These are phyloP conservation scores for Mollisia scopiformis DNA, from an alignment of 2,329 filamentous ascomycete species.

Conservation along the genomic window DNA sequence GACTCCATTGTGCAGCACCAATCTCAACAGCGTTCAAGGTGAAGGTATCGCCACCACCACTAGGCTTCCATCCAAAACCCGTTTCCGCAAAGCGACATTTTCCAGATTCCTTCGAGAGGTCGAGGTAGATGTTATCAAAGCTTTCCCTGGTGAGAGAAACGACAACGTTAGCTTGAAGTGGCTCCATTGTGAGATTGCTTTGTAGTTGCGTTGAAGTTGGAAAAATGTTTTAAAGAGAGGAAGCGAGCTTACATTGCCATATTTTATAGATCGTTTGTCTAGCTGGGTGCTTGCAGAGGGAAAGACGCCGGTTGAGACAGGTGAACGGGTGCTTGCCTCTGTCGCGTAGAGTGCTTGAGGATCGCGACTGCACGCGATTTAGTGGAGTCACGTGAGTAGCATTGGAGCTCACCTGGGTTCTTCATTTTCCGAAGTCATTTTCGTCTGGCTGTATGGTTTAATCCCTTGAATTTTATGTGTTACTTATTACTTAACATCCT, in stretches of 20 bases:
- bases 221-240: not conserved
- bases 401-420: no score
- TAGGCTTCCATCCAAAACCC: slow-evolving; percentile 93
- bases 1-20: slow-evolving; percentile 88
- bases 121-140: slow-evolving; percentile 96
- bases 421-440: no score
- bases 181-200: not conserved
- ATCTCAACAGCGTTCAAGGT: slow-evolving; percentile 90
- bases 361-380: not conserved
- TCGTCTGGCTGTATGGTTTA: no score
- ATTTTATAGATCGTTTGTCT: not conserved
- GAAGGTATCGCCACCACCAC: slow-evolving; percentile 85
- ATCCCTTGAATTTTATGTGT: no score
- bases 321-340: not conserved
- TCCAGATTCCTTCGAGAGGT: slow-evolving; percentile 89
- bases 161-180: slow-evolving; percentile 15
- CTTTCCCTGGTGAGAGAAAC: slow-evolving; percentile 64
- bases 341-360: not conserved
- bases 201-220: not conserved
- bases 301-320: not conserved
- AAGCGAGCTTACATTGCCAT: slow-evolving; percentile 20
- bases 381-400: not conserved
- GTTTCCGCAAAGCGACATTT: slow-evolving; percentile 95
- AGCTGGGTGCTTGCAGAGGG: slow-evolving; percentile 3
- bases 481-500: no score